A percentile compares a stretch with the other conserved stretches of the same genome.
phyloP scores from a whole-genome alignment of 257 asterid species.

The Solanum verrucosum region DNA sequence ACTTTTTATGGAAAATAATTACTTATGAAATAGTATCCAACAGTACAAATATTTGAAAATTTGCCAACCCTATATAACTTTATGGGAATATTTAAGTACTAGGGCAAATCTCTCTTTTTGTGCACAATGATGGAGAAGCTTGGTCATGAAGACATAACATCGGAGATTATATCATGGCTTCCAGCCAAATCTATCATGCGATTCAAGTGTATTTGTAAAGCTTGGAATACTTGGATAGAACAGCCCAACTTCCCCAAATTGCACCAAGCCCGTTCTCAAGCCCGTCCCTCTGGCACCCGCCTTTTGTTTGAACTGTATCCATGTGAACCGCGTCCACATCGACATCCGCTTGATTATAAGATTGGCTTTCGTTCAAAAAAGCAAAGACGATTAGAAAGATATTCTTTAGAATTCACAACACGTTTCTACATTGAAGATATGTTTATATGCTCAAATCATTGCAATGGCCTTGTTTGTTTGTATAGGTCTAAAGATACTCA shows the following conservation, averaged over 20 bases:
- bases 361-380: not conserved
- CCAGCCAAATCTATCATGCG: not conserved
- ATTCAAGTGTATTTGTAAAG: not conserved
- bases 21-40: not conserved
- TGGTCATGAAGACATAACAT: not conserved
- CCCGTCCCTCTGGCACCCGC: not conserved
- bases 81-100: not conserved
- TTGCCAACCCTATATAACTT: not conserved
- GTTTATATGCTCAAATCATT: not conserved
- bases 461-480: not conserved
- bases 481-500: not conserved
- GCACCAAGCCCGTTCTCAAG: not conserved
- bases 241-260: not conserved
- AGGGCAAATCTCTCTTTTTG: not conserved
- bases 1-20: not conserved
- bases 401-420: not conserved
- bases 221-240: not conserved
- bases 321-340: no score
- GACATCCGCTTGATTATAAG: no score
- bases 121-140: not conserved
- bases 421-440: not conserved
- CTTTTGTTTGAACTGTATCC: not conserved
- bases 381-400: not conserved
- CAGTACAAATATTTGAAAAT: not conserved
- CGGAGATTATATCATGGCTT: not conserved